These are phyloP conservation scores for Trichosporon inkin DNA, from an alignment of 1,284 basidiomycete genomes.

Conservation along the genomic window DNA sequence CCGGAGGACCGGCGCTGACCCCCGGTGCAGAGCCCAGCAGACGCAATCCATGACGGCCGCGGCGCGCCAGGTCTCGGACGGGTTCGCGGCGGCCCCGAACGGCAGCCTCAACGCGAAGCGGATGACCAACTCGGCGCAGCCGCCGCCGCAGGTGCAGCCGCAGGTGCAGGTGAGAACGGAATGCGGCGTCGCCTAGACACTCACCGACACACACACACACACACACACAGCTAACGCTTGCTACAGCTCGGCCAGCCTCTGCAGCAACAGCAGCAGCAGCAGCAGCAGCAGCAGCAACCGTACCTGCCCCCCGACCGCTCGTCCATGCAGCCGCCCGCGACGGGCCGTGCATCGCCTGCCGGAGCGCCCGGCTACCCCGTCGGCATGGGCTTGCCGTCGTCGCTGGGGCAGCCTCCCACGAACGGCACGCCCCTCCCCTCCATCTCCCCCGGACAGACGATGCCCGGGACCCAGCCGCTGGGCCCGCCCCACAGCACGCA, in stretches of 20 bases:
- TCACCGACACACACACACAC: too few species aligned
- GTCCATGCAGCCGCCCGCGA: slow-evolving; percentile 3
- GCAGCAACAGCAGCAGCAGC: background rate
- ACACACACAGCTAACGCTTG: background rate
- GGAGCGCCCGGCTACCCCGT: slow-evolving; percentile 9
- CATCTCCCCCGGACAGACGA: slow-evolving; percentile 5
- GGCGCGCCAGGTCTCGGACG: slow-evolving; percentile 19
- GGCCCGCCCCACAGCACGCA: background rate
- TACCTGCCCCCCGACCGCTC: slow-evolving; percentile 5
- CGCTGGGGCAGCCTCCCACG: slow-evolving; percentile 10
- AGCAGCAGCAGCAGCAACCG: background rate
- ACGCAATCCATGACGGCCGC: slow-evolving; percentile 12
- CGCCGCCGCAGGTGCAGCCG: slow-evolving; percentile 5
- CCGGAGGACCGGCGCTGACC: background rate
- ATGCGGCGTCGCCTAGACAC: background rate
- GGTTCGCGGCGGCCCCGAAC: slow-evolving; percentile 10
- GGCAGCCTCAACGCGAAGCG: slow-evolving; percentile 12
- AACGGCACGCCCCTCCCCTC: background rate
- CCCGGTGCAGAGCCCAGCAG: background rate
- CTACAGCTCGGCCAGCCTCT: background rate
- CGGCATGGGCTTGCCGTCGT: slow-evolving; percentile 19
- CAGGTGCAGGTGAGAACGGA: background rate
- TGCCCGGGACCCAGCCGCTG: slow-evolving; percentile 9
- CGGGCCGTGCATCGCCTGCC: slow-evolving; percentile 18
- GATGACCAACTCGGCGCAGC: slow-evolving; percentile 15